These are phyloP conservation scores for Allantophomopsis cytisporea DNA, from an alignment of 2,329 filamentous ascomycete genomes.

Conservation along the genomic window DNA sequence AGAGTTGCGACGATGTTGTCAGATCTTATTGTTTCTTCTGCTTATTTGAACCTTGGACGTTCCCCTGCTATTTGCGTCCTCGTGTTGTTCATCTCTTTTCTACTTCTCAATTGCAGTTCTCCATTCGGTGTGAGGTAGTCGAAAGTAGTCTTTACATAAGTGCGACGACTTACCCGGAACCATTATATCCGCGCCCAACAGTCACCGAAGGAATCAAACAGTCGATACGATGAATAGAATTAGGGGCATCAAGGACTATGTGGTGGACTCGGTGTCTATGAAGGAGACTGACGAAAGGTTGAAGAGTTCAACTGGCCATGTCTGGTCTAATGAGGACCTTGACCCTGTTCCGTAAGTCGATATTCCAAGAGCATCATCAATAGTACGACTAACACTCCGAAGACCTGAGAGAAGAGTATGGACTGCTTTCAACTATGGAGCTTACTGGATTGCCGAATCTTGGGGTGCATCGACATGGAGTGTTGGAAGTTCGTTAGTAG, in stretches of 20 bases:
- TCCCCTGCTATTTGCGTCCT: too few relatives aligned
- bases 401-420: background rate
- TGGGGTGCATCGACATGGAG: constrained; percentile 4
- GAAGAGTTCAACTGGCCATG: background rate
- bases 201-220: background rate
- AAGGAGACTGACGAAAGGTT: background rate
- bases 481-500: constrained; percentile 14
- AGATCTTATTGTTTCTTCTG: too few relatives aligned
- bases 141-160: too few relatives aligned
- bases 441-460: constrained; percentile 1
- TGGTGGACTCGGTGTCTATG: background rate
- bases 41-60: too few relatives aligned
- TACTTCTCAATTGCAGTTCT: too few relatives aligned
- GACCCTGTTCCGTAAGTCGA: background rate
- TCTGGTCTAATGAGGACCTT: constrained; percentile 1
- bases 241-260: background rate
- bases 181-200: too few relatives aligned
- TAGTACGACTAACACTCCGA: too few relatives aligned
- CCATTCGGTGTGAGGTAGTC: too few relatives aligned
- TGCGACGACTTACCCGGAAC: too few relatives aligned
- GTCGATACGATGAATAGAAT: background rate
- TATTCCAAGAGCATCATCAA: too few relatives aligned
- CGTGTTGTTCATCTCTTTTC: too few relatives aligned
- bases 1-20: too few relatives aligned
- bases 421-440: background rate